phyloP scores from a whole-genome alignment of 352 stramenopile genomes.

The Phytophthora syringae region DNA sequence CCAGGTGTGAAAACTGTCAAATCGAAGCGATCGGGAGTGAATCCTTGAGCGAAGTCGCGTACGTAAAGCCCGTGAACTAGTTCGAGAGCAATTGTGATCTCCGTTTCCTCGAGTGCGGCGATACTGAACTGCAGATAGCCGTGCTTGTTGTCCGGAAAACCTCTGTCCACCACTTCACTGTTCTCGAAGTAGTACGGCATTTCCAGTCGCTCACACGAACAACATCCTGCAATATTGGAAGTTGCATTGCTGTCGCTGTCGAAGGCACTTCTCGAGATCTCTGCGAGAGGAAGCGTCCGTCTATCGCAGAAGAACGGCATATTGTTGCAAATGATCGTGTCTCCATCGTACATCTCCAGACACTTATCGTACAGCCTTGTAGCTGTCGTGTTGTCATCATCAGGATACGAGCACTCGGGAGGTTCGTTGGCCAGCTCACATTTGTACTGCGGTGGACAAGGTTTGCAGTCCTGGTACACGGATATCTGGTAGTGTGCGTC shows the following conservation, averaged over 20 bases:
- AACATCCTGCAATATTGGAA: conserved; percentile 67
- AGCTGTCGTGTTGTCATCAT: conserved; percentile 53
- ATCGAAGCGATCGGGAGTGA: conserved; percentile 83
- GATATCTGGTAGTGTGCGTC: conserved; percentile 95
- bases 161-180: conserved; percentile 51
- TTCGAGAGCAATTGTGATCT: conserved; percentile 93
- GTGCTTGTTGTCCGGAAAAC: conserved; percentile 97
- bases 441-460: conserved; percentile 93
- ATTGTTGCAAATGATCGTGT: conserved; percentile 52
- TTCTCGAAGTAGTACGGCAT: conserved; percentile 93
- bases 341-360: conserved; percentile 41
- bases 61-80: conserved; percentile 95
- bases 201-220: conserved; percentile 83
- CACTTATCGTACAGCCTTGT: conserved; percentile 56
- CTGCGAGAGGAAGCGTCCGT: conserved; percentile 32
- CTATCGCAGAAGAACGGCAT: conserved; percentile 77
- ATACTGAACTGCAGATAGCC: conserved; percentile 93
- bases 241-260: conserved; percentile 33
- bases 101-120: conserved; percentile 71
- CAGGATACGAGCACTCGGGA: conserved; percentile 69
- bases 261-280: conserved; percentile 19
- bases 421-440: conserved; percentile 67
- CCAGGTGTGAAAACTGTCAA: conserved; percentile 91
- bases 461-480: conserved; percentile 95
- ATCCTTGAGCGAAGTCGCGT: conserved; percentile 87